Conservation (phyloP, 192 early-diverging fungal genomes). For the Podila epigama region DNA sequence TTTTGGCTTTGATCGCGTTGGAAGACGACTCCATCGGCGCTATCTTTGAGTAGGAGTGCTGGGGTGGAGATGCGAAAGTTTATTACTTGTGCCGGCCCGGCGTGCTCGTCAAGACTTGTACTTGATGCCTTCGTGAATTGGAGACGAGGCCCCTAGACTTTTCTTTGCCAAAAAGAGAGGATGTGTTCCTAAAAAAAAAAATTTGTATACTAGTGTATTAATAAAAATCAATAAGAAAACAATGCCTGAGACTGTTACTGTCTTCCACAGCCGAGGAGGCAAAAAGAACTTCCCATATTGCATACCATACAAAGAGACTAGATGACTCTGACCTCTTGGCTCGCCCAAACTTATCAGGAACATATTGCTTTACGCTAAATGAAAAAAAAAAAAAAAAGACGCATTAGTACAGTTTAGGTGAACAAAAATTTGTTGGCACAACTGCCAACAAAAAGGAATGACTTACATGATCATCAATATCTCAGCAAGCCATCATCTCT, state of each 20-base stretch:
- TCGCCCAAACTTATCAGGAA: slow-evolving; percentile 11
- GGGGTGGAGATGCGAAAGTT: too few species aligned
- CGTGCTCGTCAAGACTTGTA: too few species aligned
- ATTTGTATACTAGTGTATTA: too few species aligned
- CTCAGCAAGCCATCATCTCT: slow-evolving; percentile 17
- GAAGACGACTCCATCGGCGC: too few species aligned
- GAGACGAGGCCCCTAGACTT: too few species aligned
- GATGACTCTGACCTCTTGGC: slow-evolving; percentile 19
- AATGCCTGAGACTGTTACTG: slow-evolving; percentile 5
- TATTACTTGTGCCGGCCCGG: too few species aligned
- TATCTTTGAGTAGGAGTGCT: too few species aligned
- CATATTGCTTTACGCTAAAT: slow-evolving; percentile 16
- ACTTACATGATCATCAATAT: slow-evolving; percentile 14
- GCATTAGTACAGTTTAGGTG: slow-evolving; percentile 4
- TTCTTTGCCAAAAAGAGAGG: too few species aligned
- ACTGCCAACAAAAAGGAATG: neutral
- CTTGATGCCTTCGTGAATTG: neutral
- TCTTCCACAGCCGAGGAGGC: slow-evolving; percentile 17
- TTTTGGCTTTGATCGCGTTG: too few species aligned
- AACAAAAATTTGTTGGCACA: neutral
- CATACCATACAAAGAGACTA: slow-evolving; percentile 19
- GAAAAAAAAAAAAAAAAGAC: neutral
- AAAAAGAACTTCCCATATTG: slow-evolving; percentile 16
- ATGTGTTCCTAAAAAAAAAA: too few species aligned
- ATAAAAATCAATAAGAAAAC: neutral